These are phyloP conservation scores for Penicillium malachiteum DNA, from an alignment of 495 filamentous ascomycete species.

Conservation along the genomic window DNA sequence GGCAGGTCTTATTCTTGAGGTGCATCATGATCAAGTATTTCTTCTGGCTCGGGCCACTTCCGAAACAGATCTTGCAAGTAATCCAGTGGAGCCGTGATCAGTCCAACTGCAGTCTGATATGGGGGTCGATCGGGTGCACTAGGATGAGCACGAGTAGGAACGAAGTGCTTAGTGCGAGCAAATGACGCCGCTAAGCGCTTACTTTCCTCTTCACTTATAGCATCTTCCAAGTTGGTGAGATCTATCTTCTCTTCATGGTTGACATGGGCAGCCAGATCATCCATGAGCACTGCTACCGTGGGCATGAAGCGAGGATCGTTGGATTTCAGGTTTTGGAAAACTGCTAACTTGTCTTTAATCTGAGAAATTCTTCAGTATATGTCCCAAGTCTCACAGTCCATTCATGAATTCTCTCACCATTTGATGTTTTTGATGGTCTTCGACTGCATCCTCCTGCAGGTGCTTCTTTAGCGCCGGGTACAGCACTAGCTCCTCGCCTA, in stretches of 20 bases:
- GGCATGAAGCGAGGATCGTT: conserved; percentile 48
- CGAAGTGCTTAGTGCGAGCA: conserved; percentile 59
- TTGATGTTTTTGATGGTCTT: conserved; percentile 58
- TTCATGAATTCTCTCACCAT: conserved; percentile 29
- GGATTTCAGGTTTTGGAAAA: conserved; percentile 55
- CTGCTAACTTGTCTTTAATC: conserved; percentile 61
- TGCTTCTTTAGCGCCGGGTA: conserved; percentile 65
- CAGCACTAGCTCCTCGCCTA: conserved; percentile 65
- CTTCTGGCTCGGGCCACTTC: conserved; percentile 26
- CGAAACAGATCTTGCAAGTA: conserved; percentile 33
- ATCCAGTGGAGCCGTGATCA: conserved; percentile 35
- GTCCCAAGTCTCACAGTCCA: no score
- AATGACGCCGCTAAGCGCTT: conserved; percentile 51
- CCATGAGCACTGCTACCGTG: conserved; percentile 53
- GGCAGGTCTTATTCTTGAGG: conserved; percentile 2
- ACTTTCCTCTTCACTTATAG: conserved; percentile 39
- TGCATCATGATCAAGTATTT: background rate
- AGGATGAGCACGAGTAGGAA: conserved; percentile 58
- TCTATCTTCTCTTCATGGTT: conserved; percentile 58
- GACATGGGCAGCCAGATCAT: conserved; percentile 53
- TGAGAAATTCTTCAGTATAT: conserved; percentile 37
- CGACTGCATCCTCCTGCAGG: conserved; percentile 47
- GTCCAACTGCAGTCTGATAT: conserved; percentile 26
- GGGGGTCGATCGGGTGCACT: conserved; percentile 26
- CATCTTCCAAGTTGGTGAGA: conserved; percentile 49